Conservation (phyloP, 2,329 filamentous ascomycete genomes). For the Colletotrichum sp. region DNA sequence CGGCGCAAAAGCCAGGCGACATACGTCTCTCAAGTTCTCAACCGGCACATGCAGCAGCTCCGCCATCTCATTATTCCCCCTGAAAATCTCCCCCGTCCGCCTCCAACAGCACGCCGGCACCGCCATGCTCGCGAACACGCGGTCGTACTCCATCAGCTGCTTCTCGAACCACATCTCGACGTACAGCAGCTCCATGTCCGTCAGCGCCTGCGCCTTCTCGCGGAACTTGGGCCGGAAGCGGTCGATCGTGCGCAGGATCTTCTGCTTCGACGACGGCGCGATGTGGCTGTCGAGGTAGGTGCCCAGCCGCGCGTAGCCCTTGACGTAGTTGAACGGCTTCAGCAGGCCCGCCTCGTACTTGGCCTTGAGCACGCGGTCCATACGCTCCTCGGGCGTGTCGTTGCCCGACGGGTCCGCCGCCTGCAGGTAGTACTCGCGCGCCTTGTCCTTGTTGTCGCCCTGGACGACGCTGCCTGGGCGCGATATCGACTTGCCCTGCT, state of each 20-base stretch:
- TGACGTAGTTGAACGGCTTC: conserved; percentile 98
- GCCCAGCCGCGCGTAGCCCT: conserved; percentile 88
- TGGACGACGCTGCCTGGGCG: conserved; percentile 66
- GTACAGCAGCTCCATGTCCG: conserved; percentile 90
- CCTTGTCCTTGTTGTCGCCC: conserved; percentile 73
- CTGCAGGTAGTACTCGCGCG: conserved; percentile 94
- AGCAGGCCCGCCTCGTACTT: conserved; percentile 96
- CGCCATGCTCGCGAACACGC: conserved; percentile 98
- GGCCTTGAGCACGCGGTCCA: conserved; percentile 91
- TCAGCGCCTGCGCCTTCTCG: conserved; percentile 90
- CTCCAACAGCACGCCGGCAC: conserved; percentile 98
- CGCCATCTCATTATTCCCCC: conserved; percentile 98
- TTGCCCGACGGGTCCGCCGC: conserved; percentile 91
- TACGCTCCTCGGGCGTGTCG: conserved; percentile 87
- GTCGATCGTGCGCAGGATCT: conserved; percentile 90
- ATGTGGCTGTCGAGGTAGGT: conserved; percentile 93
- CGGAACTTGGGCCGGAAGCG: conserved; percentile 95
- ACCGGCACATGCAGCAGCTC: conserved; percentile 93
- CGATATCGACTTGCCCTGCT: conserved; percentile 61
- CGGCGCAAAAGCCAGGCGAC: conserved; percentile 37
- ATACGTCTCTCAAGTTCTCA: conserved; percentile 86
- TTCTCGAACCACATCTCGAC: conserved; percentile 99
- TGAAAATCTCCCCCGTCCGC: conserved; percentile 94
- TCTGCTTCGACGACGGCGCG: conserved; percentile 80
- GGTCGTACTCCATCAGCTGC: conserved; percentile 96